phyloP scores from a whole-genome alignment of 805 yeast species.

The Wickerhamomyces kurtzmanii region DNA sequence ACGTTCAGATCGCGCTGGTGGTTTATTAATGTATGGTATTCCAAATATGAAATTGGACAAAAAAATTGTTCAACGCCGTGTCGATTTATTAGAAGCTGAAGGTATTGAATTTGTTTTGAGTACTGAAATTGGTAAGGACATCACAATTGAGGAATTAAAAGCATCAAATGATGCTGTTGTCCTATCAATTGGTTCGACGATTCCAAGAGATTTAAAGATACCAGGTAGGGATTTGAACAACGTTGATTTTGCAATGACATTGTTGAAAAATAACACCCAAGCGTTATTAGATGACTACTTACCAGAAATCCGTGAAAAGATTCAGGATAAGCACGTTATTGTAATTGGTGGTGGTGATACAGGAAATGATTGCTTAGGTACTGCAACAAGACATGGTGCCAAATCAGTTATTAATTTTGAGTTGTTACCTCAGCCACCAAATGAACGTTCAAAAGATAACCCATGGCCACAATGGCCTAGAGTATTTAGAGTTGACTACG shows the following conservation, averaged over 20 bases:
- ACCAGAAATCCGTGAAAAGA: conserved; percentile 59
- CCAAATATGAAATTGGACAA: conserved; percentile 98
- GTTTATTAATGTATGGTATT: conserved; percentile 96
- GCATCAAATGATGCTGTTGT: conserved; percentile 71
- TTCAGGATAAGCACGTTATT: conserved; percentile 83
- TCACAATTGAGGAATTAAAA: conserved; percentile 62
- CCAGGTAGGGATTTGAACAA: conserved; percentile 90
- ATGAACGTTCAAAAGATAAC: conserved; percentile 79
- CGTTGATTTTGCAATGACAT: conserved; percentile 91
- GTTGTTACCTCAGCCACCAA: conserved; percentile 86
- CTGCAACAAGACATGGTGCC: conserved; percentile 96
- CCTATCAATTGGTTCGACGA: conserved; percentile 89
- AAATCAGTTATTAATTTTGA: conserved; percentile 90
- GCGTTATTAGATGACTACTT: conserved; percentile 77
- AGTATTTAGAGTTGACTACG: conserved; percentile 94
- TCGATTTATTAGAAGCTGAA: conserved; percentile 82
- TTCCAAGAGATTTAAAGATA: conserved; percentile 89
- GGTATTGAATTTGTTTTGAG: conserved; percentile 74
- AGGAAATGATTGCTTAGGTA: conserved; percentile 98
- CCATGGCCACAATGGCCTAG: conserved; percentile 99
- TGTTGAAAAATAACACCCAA: conserved; percentile 81
- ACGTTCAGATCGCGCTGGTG: conserved; percentile 94
- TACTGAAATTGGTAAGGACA: conserved; percentile 78
- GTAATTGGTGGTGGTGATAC: conserved; percentile 99
- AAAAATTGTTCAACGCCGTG: conserved; percentile 84